Conservation (phyloP, 2,329 filamentous ascomycete species). For the Aureobasidium sp. region DNA sequence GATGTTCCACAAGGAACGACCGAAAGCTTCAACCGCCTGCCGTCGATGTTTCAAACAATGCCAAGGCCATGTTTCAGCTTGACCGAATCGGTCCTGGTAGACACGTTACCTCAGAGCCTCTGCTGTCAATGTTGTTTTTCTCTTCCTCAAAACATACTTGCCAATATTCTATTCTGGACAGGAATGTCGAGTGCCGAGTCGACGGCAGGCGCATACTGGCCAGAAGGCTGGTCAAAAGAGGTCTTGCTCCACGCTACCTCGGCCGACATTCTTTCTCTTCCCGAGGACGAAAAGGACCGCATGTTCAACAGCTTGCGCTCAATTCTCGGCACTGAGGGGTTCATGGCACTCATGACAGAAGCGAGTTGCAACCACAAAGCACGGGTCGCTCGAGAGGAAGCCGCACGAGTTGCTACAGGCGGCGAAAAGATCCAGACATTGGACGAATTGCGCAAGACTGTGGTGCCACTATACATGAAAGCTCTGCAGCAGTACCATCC, state of each 20-base stretch:
- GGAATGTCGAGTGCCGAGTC: not conserved
- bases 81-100: no score
- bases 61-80: no score
- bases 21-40: no score
- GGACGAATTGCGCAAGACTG: not conserved
- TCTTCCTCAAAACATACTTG: no score
- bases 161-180: not conserved
- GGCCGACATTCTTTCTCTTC: not conserved
- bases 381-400: not conserved
- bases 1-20: no score
- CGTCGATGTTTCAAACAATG: no score
- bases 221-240: not conserved
- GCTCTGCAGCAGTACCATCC: not conserved
- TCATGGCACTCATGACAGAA: not conserved
- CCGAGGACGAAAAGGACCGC: constrained; percentile 1
- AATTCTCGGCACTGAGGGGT: not conserved
- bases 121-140: no score
- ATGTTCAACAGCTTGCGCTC: constrained; percentile 5
- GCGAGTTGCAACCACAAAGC: constrained; percentile 2
- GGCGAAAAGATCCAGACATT: not conserved
- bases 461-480: constrained; percentile 1
- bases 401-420: not conserved
- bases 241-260: constrained; percentile 1
- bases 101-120: no score
- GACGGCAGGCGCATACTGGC: not conserved